phyloP scores from a whole-genome alignment of 1,139 yeast species.

The Meyerozyma sp. region DNA sequence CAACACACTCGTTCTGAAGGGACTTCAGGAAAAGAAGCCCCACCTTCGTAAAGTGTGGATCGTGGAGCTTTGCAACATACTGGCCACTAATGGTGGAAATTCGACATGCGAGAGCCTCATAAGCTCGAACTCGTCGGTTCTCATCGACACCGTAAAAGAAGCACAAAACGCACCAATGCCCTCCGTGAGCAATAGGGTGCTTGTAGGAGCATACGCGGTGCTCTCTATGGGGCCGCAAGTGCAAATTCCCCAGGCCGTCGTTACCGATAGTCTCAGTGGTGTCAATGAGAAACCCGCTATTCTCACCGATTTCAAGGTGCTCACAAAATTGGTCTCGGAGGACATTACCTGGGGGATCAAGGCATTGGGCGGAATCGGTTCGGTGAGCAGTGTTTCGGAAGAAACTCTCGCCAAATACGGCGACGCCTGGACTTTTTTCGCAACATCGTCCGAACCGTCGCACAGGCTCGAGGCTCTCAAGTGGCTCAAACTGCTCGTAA shows the following conservation, averaged over 20 bases:
- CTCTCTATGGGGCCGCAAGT: slow-evolving; percentile 10
- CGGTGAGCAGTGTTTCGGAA: slow-evolving; percentile 7
- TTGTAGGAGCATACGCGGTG: slow-evolving; percentile 44
- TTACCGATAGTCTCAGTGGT: slow-evolving; percentile 21
- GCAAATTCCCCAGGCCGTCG: slow-evolving; percentile 9
- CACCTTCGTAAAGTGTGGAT: slow-evolving; percentile 69
- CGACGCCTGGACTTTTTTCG: slow-evolving; percentile 39
- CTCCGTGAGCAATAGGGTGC: slow-evolving; percentile 42
- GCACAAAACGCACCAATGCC: slow-evolving; percentile 46
- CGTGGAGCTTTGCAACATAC: slow-evolving; percentile 37
- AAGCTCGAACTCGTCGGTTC: slow-evolving; percentile 22
- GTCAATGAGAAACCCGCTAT: slow-evolving; percentile 38
- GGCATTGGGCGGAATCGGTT: slow-evolving; percentile 26
- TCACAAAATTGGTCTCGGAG: slow-evolving; percentile 39
- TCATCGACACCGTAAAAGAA: slow-evolving; percentile 35
- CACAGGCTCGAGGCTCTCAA: slow-evolving; percentile 26
- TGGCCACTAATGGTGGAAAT: slow-evolving; percentile 5
- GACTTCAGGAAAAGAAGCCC: slow-evolving; percentile 61
- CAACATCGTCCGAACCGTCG: slow-evolving; percentile 33
- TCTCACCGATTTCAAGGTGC: slow-evolving; percentile 40
- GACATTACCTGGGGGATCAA: slow-evolving; percentile 48
- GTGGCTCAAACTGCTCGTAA: slow-evolving; percentile 19
- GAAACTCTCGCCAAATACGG: slow-evolving; percentile 14
- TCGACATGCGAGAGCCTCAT: slow-evolving; percentile 7
- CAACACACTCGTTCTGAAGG: slow-evolving; percentile 40